Base-by-base conservation (phyloP, 768 basidiomycete genomes). In the Leccinum incarnatum region DNA sequence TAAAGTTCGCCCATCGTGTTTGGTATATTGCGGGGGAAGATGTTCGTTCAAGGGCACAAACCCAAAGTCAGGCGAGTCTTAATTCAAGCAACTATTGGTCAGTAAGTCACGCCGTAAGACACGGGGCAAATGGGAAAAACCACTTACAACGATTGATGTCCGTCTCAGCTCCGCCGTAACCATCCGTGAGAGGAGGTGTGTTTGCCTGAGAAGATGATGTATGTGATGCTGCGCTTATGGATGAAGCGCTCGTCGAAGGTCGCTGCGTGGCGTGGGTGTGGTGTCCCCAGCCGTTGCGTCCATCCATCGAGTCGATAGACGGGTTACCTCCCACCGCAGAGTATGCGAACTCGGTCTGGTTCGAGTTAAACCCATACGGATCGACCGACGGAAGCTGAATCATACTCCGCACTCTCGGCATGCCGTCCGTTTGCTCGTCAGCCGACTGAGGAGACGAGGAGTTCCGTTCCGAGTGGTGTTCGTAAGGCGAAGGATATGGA, bases 81-180 rank as follows among this genome's bases (percentile, higher is more conserved):
- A 56, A 56, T 73, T 72, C 66, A 72, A 68, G 67, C 74, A 73
- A 78, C 74, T 77, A 69, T 54, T 59, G 57, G 77, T 82, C 76
- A 81, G 78, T 79, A 79, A 77, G 73, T 68, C 69, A 77, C 76
- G 67, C 72, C 68, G 72, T 73, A 73, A 73, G 65, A 67, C 55
- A 60, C 23, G n/a, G 65, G 62, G 29, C n/a, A 52, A 51, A 60
- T 64, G 42, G 58, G 56, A 55, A 45, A 67, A 57, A 61, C 67
- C 62, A 88, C 90, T 87, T 77, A 92, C 90, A 92, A 74, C 90
- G 85, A 70, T 85, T 88, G 71, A 92, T 88, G 74, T 89, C 88
- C 57, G 88, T 86, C 62, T 87, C 87, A 64, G 80, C 80, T 17
- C 67, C 68, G 57, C 85, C 87, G 59, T 80, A 84, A 55, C 86